phyloP scores from a whole-genome alignment of 345 rosid species.

The Eucalyptus regnans region DNA sequence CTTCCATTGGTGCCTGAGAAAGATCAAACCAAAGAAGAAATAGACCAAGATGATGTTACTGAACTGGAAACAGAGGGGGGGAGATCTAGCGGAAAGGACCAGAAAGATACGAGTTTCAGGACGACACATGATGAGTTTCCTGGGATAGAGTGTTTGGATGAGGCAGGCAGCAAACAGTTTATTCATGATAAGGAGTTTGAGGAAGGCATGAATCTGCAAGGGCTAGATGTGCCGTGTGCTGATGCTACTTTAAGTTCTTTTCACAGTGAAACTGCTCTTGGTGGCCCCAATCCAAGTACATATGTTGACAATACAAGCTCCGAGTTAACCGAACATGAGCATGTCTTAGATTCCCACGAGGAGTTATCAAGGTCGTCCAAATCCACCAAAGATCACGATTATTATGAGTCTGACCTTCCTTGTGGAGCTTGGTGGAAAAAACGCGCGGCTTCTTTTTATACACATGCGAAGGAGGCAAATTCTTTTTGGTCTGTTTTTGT shows the following conservation, averaged over 20 bases:
- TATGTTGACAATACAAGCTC: constrained; percentile 20
- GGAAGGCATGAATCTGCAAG: constrained; percentile 22
- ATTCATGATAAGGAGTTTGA: constrained; percentile 21
- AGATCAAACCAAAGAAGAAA: constrained; percentile 17
- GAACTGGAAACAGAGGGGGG: constrained; percentile 27
- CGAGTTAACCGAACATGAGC: constrained; percentile 26
- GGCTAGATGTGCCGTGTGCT: constrained; percentile 20
- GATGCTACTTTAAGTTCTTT: constrained; percentile 33
- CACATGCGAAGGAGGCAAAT: constrained; percentile 78
- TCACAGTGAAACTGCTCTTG: constrained; percentile 28
- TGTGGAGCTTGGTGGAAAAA: constrained; percentile 97
- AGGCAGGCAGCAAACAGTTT: constrained; percentile 16
- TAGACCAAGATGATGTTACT: constrained; percentile 16
- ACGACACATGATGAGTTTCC: constrained; percentile 42
- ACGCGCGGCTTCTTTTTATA: constrained; percentile 61
- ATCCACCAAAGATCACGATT: constrained; percentile 24
- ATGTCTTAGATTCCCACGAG: constrained; percentile 11
- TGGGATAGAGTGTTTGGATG: constrained; percentile 31
- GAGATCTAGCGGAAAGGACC: constrained; percentile 40
- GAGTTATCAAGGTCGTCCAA: constrained; percentile 25
- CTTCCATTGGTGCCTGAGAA: constrained; percentile 38
- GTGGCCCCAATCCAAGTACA: constrained; percentile 31
- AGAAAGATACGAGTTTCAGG: constrained; percentile 27
- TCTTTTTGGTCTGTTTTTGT: constrained; percentile 82
- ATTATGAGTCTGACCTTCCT: constrained; percentile 42